Percentiles rank a stretch among this genome's conserved stretches.
These are phyloP conservation scores for Ophiostoma sp. DNA, from an alignment of 2,329 filamentous ascomycete genomes.

Conservation along the genomic window DNA sequence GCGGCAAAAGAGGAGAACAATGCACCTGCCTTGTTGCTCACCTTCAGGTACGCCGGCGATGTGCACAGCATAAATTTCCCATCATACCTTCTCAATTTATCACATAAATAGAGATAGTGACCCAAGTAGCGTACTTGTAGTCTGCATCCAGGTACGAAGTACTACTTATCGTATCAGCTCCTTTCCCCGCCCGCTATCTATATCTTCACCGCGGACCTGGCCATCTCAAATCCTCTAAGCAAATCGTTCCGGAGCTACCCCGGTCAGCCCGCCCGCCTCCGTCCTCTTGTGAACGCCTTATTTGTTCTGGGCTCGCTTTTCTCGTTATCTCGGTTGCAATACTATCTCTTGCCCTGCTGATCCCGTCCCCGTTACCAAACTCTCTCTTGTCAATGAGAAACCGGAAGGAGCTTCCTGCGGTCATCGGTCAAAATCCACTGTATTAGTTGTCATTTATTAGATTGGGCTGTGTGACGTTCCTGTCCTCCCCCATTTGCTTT, in stretches of 20 bases:
- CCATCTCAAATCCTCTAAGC: not conserved
- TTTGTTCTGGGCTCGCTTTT: not conserved
- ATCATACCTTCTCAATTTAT: not conserved
- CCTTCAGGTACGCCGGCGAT: not conserved
- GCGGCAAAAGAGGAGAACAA: not conserved
- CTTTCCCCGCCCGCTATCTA: constrained; percentile 11
- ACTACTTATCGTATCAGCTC: not conserved
- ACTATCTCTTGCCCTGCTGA: constrained; percentile 13
- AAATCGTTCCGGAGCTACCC: not conserved
- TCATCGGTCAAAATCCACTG: not conserved
- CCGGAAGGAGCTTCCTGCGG: constrained; percentile 10
- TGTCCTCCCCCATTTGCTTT: constrained; percentile 6
- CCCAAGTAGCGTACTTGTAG: not conserved
- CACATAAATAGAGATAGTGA: not conserved
- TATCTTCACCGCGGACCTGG: constrained; percentile 10
- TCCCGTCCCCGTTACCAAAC: constrained; percentile 12
- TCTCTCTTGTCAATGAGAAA: constrained; percentile 18
- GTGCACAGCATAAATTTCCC: not conserved
- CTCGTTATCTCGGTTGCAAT: constrained; percentile 13
- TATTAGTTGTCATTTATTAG: constrained; percentile 6
- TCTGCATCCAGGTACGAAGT: not conserved
- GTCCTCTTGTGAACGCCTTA: not conserved
- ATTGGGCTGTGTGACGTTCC: constrained; percentile 20
- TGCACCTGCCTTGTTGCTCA: constrained; percentile 1
- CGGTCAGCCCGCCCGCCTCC: constrained; percentile 9